Percentiles rank a stretch among this genome's conserved stretches.
phyloP scores from a whole-genome alignment of 371 early-diverging fungal genomes.

The Actinomortierella ambigua region DNA sequence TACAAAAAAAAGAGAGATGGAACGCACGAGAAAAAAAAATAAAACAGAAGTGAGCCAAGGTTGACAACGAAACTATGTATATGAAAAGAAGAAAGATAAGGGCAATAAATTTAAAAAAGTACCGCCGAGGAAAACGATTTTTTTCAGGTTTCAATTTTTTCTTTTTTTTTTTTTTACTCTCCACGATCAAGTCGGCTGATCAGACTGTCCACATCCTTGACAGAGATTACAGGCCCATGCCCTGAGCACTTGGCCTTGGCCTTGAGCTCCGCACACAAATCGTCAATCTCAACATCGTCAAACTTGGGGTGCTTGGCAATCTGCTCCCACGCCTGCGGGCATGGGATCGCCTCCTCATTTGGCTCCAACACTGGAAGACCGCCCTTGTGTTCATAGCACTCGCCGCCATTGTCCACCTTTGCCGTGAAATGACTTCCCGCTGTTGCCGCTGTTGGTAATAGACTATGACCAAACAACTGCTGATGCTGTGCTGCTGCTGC shows the following conservation, averaged over 20 bases:
- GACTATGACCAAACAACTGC: no score
- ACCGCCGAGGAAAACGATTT: neutral
- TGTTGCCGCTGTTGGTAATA: no score
- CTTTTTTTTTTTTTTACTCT: neutral
- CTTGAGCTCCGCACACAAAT: constrained; percentile 61
- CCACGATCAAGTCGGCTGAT: constrained; percentile 22
- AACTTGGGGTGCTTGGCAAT: constrained; percentile 56
- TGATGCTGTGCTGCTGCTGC: no score
- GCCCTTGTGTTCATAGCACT: neutral
- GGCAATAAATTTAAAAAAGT: no score
- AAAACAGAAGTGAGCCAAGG: no score
- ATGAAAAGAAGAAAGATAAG: neutral
- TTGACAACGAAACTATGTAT: no score
- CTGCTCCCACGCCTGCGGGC: constrained; percentile 51
- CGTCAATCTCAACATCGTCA: constrained; percentile 59
- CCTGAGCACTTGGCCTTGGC: constrained; percentile 62
- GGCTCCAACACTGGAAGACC: constrained; percentile 16
- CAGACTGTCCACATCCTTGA: constrained; percentile 50
- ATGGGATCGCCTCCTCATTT: constrained; percentile 38
- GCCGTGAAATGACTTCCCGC: no score
- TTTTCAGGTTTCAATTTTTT: neutral
- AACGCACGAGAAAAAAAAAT: no score
- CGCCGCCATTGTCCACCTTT: no score
- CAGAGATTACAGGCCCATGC: constrained; percentile 54
- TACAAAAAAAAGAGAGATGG: no score